Conservation (phyloP, 2,329 filamentous ascomycete species). For the Hymenotorrendiella dingleyae region DNA sequence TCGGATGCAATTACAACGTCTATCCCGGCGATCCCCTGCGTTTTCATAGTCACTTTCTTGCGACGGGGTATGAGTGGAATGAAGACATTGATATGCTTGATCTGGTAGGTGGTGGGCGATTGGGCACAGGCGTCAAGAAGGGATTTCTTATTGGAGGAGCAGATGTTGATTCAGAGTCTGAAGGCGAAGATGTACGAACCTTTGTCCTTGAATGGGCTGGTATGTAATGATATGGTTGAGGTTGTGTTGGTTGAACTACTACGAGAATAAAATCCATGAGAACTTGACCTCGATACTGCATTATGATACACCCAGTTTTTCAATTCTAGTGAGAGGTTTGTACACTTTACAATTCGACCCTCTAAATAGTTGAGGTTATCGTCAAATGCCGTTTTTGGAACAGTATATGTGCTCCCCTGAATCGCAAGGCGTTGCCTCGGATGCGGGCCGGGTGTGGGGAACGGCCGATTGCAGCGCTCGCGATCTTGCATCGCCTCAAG, state of each 20-base stretch:
- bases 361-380: too few relatives aligned
- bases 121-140: slow-evolving; percentile 96
- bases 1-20: slow-evolving; percentile 89
- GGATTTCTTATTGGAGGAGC: slow-evolving; percentile 79
- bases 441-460: not conserved
- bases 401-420: too few relatives aligned
- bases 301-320: too few relatives aligned
- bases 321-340: too few relatives aligned
- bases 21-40: slow-evolving; percentile 93
- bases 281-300: too few relatives aligned
- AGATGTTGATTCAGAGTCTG: slow-evolving; percentile 32
- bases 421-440: too few relatives aligned
- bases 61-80: slow-evolving; percentile 79
- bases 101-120: slow-evolving; percentile 74
- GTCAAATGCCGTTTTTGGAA: too few relatives aligned
- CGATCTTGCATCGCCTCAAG: not conserved
- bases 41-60: slow-evolving; percentile 93
- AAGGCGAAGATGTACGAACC: slow-evolving; percentile 49
- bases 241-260: too few relatives aligned
- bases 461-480: not conserved
- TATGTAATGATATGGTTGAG: too few relatives aligned
- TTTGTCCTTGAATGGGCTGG: slow-evolving; percentile 94
- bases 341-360: too few relatives aligned
- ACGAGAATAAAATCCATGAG: too few relatives aligned
- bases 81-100: slow-evolving; percentile 80